These are phyloP conservation scores for Diutina ranongensis DNA, from an alignment of 1,139 yeast species.

Conservation along the genomic window DNA sequence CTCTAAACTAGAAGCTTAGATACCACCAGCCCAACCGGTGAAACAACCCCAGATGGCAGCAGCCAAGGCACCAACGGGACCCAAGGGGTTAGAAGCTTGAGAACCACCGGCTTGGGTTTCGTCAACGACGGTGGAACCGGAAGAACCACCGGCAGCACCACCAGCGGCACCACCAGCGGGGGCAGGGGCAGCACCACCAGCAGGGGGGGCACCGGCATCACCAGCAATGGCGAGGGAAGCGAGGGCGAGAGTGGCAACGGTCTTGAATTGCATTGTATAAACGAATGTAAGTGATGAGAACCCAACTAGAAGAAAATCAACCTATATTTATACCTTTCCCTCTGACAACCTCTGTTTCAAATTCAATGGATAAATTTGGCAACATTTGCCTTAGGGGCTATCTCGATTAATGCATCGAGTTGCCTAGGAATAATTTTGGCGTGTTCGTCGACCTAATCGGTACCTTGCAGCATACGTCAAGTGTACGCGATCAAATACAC, in stretches of 20 bases:
- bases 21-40: neutral
- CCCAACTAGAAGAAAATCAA: neutral
- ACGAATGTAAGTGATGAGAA: neutral
- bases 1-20: neutral
- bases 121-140: neutral
- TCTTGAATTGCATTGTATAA: constrained; percentile 4
- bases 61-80: constrained; percentile 3
- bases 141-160: neutral
- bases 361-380: too few species aligned
- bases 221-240: neutral
- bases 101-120: neutral
- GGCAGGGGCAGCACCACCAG: neutral
- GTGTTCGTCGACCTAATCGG: neutral
- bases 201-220: neutral
- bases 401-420: too few species aligned
- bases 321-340: too few species aligned
- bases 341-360: too few species aligned
- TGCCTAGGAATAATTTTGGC: too few species aligned
- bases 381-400: too few species aligned
- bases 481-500: too few species aligned
- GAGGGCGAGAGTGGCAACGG: constrained; percentile 1
- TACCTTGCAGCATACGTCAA: neutral
- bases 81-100: neutral
- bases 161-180: neutral
- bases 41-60: constrained; percentile 5